These are phyloP conservation scores for Gracilaria domingensis DNA, from an alignment of 23 red algal species.

Conservation along the genomic window DNA sequence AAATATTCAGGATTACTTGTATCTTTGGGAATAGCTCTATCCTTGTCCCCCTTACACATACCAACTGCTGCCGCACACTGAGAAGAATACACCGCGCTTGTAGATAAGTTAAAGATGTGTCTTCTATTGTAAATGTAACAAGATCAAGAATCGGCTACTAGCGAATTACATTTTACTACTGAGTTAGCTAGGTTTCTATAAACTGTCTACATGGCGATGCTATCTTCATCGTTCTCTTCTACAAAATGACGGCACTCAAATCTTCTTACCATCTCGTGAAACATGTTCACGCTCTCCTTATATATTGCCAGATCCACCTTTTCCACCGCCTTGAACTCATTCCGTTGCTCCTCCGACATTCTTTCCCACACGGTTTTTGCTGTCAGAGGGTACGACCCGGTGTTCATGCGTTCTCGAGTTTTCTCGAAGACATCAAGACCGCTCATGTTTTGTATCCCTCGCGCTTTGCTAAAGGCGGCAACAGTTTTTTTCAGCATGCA, in stretches of 20 bases:
- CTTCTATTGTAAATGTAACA: no score
- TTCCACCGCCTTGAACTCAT: constrained; percentile 51
- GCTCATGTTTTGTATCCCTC: constrained; percentile 36
- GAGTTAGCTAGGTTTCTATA: no score
- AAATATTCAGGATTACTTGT: not conserved
- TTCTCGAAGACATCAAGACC: constrained; percentile 40
- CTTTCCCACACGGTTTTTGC: constrained; percentile 44
- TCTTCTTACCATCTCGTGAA: constrained; percentile 47
- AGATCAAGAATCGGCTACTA: no score
- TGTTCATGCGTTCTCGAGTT: constrained; percentile 41
- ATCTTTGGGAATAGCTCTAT: no score
- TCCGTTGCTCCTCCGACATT: constrained; percentile 43
- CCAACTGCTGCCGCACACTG: no score
- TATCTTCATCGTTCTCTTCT: constrained; percentile 41
- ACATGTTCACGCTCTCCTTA: constrained; percentile 61
- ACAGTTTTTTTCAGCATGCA: constrained; percentile 63
- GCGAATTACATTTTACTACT: no score
- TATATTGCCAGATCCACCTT: constrained; percentile 61
- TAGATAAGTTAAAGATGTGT: no score
- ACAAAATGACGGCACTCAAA: constrained; percentile 56
- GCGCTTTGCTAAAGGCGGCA: constrained; percentile 37
- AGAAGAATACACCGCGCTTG: no score
- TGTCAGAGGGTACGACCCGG: constrained; percentile 41
- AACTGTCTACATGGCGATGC: constrained; percentile 35
- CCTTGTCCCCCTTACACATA: no score